Conservation (phyloP, 116 monocot genomes). For the Cymodocea nodosa region DNA sequence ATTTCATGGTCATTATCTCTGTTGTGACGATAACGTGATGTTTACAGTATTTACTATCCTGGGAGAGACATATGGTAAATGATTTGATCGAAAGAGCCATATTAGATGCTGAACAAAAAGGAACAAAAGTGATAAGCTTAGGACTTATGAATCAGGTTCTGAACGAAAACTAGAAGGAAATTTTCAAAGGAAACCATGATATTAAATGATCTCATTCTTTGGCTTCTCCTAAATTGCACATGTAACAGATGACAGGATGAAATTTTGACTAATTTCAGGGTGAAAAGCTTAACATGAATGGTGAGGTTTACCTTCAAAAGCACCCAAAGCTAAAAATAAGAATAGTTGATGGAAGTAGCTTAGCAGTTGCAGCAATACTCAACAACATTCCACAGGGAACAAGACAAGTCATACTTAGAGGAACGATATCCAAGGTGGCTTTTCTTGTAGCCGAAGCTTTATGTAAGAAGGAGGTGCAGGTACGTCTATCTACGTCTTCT, state of each 20-base stretch:
- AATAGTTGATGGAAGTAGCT: conserved; percentile 79
- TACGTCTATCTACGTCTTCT: conserved; percentile 8
- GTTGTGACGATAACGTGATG: not conserved
- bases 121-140: conserved; percentile 52
- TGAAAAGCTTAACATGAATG: conserved; percentile 55
- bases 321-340: conserved; percentile 58
- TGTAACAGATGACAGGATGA: not conserved
- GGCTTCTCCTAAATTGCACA: not conserved
- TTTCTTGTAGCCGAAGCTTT: conserved; percentile 22
- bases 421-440: conserved; percentile 37
- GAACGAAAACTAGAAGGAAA: not conserved
- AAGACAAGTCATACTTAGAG: conserved; percentile 46
- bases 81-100: conserved; percentile 55
- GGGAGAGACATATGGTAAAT: conserved; percentile 30
- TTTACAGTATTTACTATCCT: conserved; percentile 12
- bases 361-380: conserved; percentile 67
- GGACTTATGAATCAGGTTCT: conserved; percentile 77
- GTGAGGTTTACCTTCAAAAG: conserved; percentile 53
- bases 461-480: conserved; percentile 59
- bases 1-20: not conserved
- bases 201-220: not conserved
- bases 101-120: conserved; percentile 46
- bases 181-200: not conserved
- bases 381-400: conserved; percentile 56
- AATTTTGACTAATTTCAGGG: conserved; percentile 18